phyloP scores from a whole-genome alignment of 257 asterid species.

The Cynanchum wilfordii region DNA sequence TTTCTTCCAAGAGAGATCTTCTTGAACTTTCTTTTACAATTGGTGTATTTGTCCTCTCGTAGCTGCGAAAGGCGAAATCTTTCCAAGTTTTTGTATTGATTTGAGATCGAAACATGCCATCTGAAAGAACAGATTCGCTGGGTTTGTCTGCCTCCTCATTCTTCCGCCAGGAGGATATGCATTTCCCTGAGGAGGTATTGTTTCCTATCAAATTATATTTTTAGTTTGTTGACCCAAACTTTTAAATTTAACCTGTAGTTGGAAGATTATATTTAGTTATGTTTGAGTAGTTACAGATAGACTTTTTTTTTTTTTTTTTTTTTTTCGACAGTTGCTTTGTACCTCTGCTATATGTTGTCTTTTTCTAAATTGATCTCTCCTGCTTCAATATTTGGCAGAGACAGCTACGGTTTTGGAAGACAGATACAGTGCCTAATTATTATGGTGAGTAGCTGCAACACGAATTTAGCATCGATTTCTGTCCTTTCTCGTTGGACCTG shows the following conservation, averaged over 20 bases:
- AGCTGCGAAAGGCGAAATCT: background rate
- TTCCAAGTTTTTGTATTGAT: slow-evolving; percentile 1
- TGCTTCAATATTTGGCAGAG: slow-evolving; percentile 50
- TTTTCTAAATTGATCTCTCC: slow-evolving; percentile 1
- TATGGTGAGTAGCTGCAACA: slow-evolving; percentile 50
- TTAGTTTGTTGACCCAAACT: background rate
- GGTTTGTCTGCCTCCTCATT: slow-evolving; percentile 9
- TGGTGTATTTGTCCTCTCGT: background rate
- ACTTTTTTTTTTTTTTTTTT: too few relatives aligned
- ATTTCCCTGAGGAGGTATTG: slow-evolving; percentile 12
- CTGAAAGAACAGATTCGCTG: slow-evolving; percentile 13
- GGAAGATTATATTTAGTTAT: too few relatives aligned
- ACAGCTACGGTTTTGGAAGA: slow-evolving; percentile 61
- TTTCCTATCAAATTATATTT: background rate
- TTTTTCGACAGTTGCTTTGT: background rate
- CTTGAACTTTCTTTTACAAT: background rate
- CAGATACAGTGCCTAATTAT: slow-evolving; percentile 46
- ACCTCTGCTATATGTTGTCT: background rate
- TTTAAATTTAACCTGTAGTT: background rate
- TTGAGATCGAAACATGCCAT: slow-evolving; percentile 18
- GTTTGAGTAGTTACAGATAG: background rate
- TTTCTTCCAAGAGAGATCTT: background rate
- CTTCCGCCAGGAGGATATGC: slow-evolving; percentile 3
- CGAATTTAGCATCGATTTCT: background rate
- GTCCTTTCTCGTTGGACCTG: background rate